These are phyloP conservation scores for Alternaria viburni DNA, from an alignment of 2,329 filamentous ascomycete genomes.

Conservation along the genomic window DNA sequence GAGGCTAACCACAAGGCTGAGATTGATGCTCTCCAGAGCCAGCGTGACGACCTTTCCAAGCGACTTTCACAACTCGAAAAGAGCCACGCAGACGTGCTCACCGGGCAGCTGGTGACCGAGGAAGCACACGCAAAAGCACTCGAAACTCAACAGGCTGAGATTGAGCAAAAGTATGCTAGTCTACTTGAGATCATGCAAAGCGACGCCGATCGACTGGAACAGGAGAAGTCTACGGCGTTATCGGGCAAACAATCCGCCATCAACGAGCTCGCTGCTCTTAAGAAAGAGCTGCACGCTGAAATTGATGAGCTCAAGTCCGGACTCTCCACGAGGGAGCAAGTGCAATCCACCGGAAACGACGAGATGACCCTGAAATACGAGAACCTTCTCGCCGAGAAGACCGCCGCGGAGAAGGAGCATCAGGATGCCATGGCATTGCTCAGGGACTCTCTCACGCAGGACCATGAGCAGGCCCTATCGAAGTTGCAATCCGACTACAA, in stretches of 20 bases:
- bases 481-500: conserved; percentile 37
- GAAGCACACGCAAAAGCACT: conserved; percentile 33
- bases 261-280: conserved; percentile 33
- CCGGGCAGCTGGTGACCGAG: conserved; percentile 24
- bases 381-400: conserved; percentile 33
- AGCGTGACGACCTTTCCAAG: conserved; percentile 26
- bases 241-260: conserved; percentile 31
- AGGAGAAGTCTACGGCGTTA: conserved; percentile 33
- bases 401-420: conserved; percentile 35
- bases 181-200: conserved; percentile 39
- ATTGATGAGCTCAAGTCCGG: conserved; percentile 31
- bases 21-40: conserved; percentile 22
- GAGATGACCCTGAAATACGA: conserved; percentile 39
- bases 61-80: conserved; percentile 33
- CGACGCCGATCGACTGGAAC: conserved; percentile 32
- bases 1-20: conserved; percentile 27
- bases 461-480: conserved; percentile 32
- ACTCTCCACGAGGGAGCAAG: conserved; percentile 22
- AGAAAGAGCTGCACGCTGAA: conserved; percentile 27
- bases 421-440: conserved; percentile 34
- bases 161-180: conserved; percentile 39
- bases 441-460: conserved; percentile 33
- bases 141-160: conserved; percentile 31
- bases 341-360: conserved; percentile 19
- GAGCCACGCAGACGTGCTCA: conserved; percentile 20